Conservation (phyloP, 352 stramenopile genomes). For the Bremia lactucae region DNA sequence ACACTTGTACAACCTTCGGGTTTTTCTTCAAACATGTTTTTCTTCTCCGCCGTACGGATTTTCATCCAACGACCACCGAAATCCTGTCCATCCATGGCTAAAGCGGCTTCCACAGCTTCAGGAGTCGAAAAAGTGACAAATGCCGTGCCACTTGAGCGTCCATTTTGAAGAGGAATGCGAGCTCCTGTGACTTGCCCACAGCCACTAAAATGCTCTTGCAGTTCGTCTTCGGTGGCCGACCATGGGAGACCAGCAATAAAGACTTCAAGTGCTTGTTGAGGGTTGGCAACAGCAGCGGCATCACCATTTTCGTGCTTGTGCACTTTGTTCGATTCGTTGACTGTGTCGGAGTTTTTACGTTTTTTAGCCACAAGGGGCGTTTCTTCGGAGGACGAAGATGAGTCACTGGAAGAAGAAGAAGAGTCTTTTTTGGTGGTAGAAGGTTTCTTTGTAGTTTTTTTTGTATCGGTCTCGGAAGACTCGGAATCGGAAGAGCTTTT, state of each 20-base stretch:
- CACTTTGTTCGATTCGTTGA: slow-evolving; percentile 53
- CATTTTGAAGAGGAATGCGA: slow-evolving; percentile 85
- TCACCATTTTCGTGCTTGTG: slow-evolving; percentile 69
- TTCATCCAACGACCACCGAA: slow-evolving; percentile 94
- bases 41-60: slow-evolving; percentile 84
- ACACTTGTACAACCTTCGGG: slow-evolving; percentile 91
- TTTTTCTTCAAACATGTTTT: slow-evolving; percentile 86
- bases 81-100: slow-evolving; percentile 89
- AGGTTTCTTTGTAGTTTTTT: slow-evolving; percentile 22
- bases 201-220: slow-evolving; percentile 88
- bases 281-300: slow-evolving; percentile 34
- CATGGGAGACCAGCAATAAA: slow-evolving; percentile 94
- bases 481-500: slow-evolving; percentile 36
- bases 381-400: slow-evolving; percentile 65
- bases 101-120: slow-evolving; percentile 62
- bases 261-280: slow-evolving; percentile 48
- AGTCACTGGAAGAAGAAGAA: slow-evolving; percentile 24
- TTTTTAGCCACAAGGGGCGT: slow-evolving; percentile 67
- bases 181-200: slow-evolving; percentile 85
- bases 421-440: slow-evolving; percentile 34
- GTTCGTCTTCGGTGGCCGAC: slow-evolving; percentile 89
- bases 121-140: slow-evolving; percentile 87
- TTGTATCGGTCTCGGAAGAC: too few species aligned
- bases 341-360: slow-evolving; percentile 69
- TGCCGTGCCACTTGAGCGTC: slow-evolving; percentile 89